Evolutionary conservation across 2,329 filamentous ascomycete genomes (phyloP).

Genomic region (Stagonosporopsis cucurbitacearum): DNA sequence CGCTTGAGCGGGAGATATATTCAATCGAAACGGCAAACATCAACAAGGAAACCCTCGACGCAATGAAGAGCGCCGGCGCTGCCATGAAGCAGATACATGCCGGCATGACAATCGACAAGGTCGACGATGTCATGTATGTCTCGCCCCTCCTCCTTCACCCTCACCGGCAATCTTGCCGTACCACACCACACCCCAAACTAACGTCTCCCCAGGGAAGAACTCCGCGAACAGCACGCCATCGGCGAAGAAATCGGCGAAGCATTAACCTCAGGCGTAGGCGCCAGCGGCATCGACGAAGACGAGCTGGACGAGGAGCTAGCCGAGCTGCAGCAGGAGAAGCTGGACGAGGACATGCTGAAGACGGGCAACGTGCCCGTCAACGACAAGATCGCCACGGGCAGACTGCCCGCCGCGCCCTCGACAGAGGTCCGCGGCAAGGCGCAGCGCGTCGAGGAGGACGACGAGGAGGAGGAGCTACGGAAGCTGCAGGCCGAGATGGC

Average conservation of each 20-base stretch:
- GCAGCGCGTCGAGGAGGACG: slow-evolving; percentile 71
- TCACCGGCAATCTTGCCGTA: too few relatives aligned
- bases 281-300: slow-evolving; percentile 79
- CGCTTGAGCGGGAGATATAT: slow-evolving; percentile 93
- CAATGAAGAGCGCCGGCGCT: slow-evolving; percentile 87
- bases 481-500: slow-evolving; percentile 98
- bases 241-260: slow-evolving; percentile 91
- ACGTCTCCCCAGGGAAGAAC: slow-evolving; percentile 71
- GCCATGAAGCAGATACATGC: slow-evolving; percentile 95
- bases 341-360: slow-evolving; percentile 93
- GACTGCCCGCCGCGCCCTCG: slow-evolving; percentile 76
- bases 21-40: slow-evolving; percentile 98
- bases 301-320: slow-evolving; percentile 88
- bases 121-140: slow-evolving; percentile 91
- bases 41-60: slow-evolving; percentile 93
- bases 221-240: slow-evolving; percentile 90
- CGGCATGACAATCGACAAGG: slow-evolving; percentile 89
- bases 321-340: slow-evolving; percentile 84
- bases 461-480: slow-evolving; percentile 92
- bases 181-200: slow-evolving; percentile 1
- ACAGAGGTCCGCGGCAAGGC: slow-evolving; percentile 59
- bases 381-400: slow-evolving; percentile 69
- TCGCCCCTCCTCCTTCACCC: neutral
- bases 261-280: slow-evolving; percentile 73
- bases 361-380: slow-evolving; percentile 83